A percentile compares a stretch with the other conserved stretches of the same genome.
Conservation (phyloP, 495 filamentous ascomycete species). For the Podospora australis region DNA sequence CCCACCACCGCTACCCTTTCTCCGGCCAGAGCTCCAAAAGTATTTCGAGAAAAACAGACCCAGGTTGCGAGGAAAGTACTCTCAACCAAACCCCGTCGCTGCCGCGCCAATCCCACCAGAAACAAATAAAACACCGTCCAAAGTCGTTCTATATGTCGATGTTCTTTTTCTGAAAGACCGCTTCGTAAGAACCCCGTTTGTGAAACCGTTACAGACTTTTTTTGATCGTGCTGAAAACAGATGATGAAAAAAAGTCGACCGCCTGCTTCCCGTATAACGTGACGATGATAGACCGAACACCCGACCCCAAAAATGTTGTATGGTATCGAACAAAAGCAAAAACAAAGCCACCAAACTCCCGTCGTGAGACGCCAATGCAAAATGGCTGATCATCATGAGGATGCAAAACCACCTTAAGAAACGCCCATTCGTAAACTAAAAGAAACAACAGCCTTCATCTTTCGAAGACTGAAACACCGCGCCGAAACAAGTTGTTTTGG, state of each 20-base stretch:
- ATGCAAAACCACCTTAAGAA: constrained; percentile 29
- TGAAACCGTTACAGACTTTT: constrained; percentile 32
- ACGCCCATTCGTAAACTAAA: constrained; percentile 24
- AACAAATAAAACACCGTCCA: background rate
- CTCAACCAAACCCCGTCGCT: background rate
- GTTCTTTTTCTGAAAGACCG: constrained; percentile 29
- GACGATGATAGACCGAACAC: constrained; percentile 14
- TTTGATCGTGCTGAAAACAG: constrained; percentile 22
- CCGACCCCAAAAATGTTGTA: constrained; percentile 21
- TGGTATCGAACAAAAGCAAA: constrained; percentile 27
- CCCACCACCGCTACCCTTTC: background rate
- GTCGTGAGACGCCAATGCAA: constrained; percentile 34
- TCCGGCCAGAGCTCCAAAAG: constrained; percentile 8
- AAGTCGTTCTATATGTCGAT: constrained; percentile 32
- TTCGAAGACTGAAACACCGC: constrained; percentile 27
- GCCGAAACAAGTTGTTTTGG: constrained; percentile 15
- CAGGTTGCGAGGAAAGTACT: constrained; percentile 18
- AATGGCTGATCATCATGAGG: constrained; percentile 17
- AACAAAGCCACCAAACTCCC: constrained; percentile 25
- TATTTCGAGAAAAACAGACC: constrained; percentile 17
- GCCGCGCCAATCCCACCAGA: constrained; percentile 4
- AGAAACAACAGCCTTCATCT: constrained; percentile 24
- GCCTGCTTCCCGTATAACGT: constrained; percentile 29
- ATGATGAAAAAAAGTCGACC: constrained; percentile 26
- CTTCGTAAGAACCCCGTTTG: constrained; percentile 31